Conservation (phyloP, 1,284 basidiomycete species). For the Trichosporon ovoides region DNA sequence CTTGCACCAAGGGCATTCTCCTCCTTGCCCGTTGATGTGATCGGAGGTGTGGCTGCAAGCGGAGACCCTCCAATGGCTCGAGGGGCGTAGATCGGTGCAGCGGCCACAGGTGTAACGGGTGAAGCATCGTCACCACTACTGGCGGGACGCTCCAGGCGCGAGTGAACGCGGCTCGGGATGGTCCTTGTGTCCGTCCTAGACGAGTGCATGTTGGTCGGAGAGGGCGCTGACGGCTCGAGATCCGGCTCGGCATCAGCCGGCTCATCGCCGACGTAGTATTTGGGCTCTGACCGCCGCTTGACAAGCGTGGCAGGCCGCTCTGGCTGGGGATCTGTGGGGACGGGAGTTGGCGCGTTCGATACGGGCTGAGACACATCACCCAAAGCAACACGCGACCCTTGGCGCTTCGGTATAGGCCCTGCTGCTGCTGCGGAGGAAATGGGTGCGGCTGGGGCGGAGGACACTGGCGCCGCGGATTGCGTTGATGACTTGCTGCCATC, state of each 20-base stretch:
- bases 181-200: not conserved
- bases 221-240: not conserved
- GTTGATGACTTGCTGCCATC: conserved; percentile 8
- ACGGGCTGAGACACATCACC: conserved; percentile 8
- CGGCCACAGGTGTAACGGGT: conserved; percentile 31
- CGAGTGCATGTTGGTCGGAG: conserved; percentile 3
- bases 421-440: too few relatives aligned
- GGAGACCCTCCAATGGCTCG: conserved; percentile 37
- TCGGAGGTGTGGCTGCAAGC: conserved; percentile 41
- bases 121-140: conserved; percentile 34
- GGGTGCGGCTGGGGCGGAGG: not conserved
- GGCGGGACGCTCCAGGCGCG: conserved; percentile 16
- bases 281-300: conserved; percentile 35
- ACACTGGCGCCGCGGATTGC: not conserved
- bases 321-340: not conserved
- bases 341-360: conserved; percentile 11
- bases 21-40: conserved; percentile 41
- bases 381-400: not conserved
- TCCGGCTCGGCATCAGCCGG: conserved; percentile 14
- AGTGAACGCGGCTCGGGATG: not conserved
- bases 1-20: conserved; percentile 35
- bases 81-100: conserved; percentile 10
- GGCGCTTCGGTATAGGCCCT: not conserved
- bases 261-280: conserved; percentile 43
- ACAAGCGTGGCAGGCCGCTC: conserved; percentile 7